These are phyloP conservation scores for Musa itinerans DNA, from an alignment of 176 grass and related monocot genomes.

Conservation along the genomic window DNA sequence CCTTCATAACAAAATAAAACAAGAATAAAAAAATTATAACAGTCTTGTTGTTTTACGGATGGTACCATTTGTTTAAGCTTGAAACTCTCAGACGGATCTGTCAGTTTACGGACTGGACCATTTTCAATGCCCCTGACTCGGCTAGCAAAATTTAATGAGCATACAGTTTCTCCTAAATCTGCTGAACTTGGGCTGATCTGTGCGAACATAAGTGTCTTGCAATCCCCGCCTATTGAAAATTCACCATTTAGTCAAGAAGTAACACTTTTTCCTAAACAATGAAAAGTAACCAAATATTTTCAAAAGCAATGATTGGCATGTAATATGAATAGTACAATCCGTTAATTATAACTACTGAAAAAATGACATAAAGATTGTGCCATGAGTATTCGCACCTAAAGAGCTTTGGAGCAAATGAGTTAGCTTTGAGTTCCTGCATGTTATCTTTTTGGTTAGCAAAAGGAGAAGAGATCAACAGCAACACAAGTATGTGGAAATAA, in stretches of 20 bases:
- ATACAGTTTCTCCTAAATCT: conserved; percentile 78
- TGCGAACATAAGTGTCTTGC: conserved; percentile 97
- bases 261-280: conserved; percentile 7
- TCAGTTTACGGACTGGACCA: conserved; percentile 74
- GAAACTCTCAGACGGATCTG: conserved; percentile 73
- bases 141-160: conserved; percentile 85
- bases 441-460: conserved; percentile 7
- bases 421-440: conserved; percentile 82
- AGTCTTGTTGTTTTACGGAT: neutral
- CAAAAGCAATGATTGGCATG: no score
- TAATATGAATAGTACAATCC: neutral
- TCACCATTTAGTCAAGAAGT: conserved; percentile 4
- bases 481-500: conserved; percentile 11
- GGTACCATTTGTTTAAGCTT: conserved; percentile 88
- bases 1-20: neutral
- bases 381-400: conserved; percentile 37
- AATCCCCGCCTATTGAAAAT: conserved; percentile 73
- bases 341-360: no score
- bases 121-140: conserved; percentile 77
- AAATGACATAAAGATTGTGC: neutral
- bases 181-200: conserved; percentile 88
- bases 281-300: neutral
- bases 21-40: neutral
- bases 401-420: conserved; percentile 95
- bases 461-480: neutral